Conservation (phyloP, 2,329 filamentous ascomycete species). For the Microdochium bolleyi region DNA sequence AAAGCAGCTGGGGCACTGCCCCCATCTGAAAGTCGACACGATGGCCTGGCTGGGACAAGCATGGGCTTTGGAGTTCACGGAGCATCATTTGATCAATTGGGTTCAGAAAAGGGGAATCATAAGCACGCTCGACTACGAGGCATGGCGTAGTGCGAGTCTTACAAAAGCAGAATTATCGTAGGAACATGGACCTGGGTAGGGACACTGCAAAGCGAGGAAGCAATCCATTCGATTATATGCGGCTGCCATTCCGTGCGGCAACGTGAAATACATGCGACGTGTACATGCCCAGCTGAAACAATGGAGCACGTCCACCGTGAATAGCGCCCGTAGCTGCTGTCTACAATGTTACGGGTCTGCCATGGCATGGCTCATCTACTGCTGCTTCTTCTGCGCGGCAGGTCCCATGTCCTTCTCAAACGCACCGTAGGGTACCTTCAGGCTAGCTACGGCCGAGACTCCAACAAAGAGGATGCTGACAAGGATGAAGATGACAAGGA, state of each 20-base stretch:
- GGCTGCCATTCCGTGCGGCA: neutral
- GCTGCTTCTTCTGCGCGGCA: conserved; percentile 77
- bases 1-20: too few relatives aligned
- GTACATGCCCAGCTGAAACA: neutral
- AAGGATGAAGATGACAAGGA: conserved; percentile 63
- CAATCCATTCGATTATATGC: neutral
- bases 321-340: conserved; percentile 2
- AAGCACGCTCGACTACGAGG: too few relatives aligned
- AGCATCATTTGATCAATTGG: too few relatives aligned
- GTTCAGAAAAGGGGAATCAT: too few relatives aligned
- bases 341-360: too few relatives aligned
- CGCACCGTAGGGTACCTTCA: conserved; percentile 86
- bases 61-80: too few relatives aligned
- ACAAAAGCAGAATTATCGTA: too few relatives aligned
- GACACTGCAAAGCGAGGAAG: too few relatives aligned
- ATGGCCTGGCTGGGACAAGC: too few relatives aligned
- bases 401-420: conserved; percentile 96
- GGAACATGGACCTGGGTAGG: too few relatives aligned
- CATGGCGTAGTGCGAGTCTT: too few relatives aligned
- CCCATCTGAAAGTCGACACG: too few relatives aligned
- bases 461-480: conserved; percentile 73
- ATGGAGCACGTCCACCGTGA: conserved; percentile 5
- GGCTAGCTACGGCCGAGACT: conserved; percentile 65
- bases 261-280: neutral
- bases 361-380: conserved; percentile 17